Conservation (phyloP, 208 protist genomes). For the Crithidia sp. region DNA sequence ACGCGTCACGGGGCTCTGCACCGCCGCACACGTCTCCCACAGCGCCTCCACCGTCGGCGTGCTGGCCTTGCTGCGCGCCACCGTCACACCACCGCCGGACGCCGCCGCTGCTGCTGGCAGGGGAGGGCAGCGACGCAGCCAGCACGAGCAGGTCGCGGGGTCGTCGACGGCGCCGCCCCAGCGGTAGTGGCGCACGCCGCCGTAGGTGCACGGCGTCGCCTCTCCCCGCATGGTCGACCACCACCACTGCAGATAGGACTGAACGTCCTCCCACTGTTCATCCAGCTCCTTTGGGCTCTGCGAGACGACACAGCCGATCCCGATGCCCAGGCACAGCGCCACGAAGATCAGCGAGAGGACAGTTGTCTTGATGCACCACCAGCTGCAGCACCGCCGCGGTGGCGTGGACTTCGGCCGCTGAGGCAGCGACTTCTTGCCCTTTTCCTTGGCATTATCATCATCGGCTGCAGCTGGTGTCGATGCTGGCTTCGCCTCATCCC, state of each 20-base stretch:
- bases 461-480: too few relatives aligned
- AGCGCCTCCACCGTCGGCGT: conserved; percentile 22
- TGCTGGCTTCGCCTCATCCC: not conserved
- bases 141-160: conserved; percentile 18
- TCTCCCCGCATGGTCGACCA: conserved; percentile 18
- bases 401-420: not conserved
- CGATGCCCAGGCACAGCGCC: conserved; percentile 17
- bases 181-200: conserved; percentile 33
- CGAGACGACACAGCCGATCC: conserved; percentile 11
- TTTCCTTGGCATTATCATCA: not conserved
- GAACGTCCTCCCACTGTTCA: conserved; percentile 42
- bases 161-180: conserved; percentile 35
- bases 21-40: conserved; percentile 22
- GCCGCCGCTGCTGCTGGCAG: not conserved
- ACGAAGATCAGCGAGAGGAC: conserved; percentile 14
- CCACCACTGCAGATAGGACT: conserved; percentile 22
- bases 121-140: conserved; percentile 35
- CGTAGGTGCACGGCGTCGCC: conserved; percentile 33
- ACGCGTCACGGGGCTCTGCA: conserved; percentile 12
- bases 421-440: not conserved
- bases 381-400: not conserved
- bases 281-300: conserved; percentile 26
- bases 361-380: not conserved
- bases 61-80: not conserved
- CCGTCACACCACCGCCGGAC: not conserved